Base-by-base conservation (phyloP, 352 stramenopile genomes). In the Pythium scleroteichum region DNA sequence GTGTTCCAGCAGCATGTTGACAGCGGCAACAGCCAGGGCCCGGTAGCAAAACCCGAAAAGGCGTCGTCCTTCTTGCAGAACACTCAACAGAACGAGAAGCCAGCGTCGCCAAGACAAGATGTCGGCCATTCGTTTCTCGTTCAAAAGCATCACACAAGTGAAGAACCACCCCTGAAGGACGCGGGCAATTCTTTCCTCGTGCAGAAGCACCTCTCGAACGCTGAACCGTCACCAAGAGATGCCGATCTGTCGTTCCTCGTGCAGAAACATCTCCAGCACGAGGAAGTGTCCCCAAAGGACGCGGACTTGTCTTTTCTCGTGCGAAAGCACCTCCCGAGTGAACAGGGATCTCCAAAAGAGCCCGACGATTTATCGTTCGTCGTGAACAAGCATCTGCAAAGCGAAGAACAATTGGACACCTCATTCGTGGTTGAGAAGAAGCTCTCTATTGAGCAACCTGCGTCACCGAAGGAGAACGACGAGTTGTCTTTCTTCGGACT, bases 1-100 rank as follows among this genome's bases (percentile, higher is more conserved):
- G 41, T 54, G 27, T 52, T 62, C 23, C 33, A 62, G 32, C 41
- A 48, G 10, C 54, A 62, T 16, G 44, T 62, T 1, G 35, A 14
- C 35, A 58, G 51, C 23, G 38, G 38, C 38, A 44, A 13, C 38
- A 44, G 38, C 38, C 7, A 13, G 7, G 16, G 14, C 29, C 29
- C 29, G 5, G 29, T 10, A 10, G 29, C 29, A 5, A 35, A 35
- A 10, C 5, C 29, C 29, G 29, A 35, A 35, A 35, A 35, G 29
- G 29, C 29, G 10, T 35, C 29, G 29, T 10, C 10, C 29, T 10
- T 10, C 5, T 5, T 35, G 5, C 29, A 5, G 29, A 35, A 35
- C 5, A 35, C 5, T 35, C 29, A 5, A 10, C 10, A 5, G 5
- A 35, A 35, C 29, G 29, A 35, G 29, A 35, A 35, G 29, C 29